Base-by-base conservation (phyloP, 805 yeast genomes). In the Starmerella davenportii region DNA sequence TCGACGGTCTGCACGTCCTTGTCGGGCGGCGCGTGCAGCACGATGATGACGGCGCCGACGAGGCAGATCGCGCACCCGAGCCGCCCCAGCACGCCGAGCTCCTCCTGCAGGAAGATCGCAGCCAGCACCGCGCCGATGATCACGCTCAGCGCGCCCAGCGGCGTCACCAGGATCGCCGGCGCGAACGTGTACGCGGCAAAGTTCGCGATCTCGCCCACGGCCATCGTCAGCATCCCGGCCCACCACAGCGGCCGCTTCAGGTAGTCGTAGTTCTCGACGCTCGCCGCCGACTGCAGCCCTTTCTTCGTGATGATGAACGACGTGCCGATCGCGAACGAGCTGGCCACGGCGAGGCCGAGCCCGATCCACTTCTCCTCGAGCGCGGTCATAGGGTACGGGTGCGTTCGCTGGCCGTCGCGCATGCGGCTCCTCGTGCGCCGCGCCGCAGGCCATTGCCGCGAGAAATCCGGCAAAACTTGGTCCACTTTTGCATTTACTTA, bases 181-280 rank as follows among this genome's bases (percentile, higher is more conserved):
- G 95, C 95, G 66, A 82, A 82, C 1, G 94, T 82, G 55, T 82
- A 82, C 0, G 95, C 95, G 3, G 94, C 94, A 55, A 82, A 82
- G 55, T 82, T 82, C 41, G 94, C 93, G 30, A 82, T 60, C 54
- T 82, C 95, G 4, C 95, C 95, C 18, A 82, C 60, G 2, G 90
- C 93, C 95, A 82, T 62, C 35, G 92, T 74, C 23, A 74, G 52
- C 68, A 84, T 84, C 11, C 95, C 95, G 1, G 87, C 79, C 80
- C 93, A 79, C 95, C 95, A 82, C 29, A 80, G 70, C 11, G 95
- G 94, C 55, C 79, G 81, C 47, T 69, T 73, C 45, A 82, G 61
- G 54, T 82, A 82, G 50, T 77, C 74, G 53, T 66, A 73, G n/a
- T 84, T 82, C 43, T 79, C 79, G 21, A 76, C 81, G 40, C 65